Conservation (phyloP, 176 grass and related monocot genomes). For the Cenchrus purpureus region DNA sequence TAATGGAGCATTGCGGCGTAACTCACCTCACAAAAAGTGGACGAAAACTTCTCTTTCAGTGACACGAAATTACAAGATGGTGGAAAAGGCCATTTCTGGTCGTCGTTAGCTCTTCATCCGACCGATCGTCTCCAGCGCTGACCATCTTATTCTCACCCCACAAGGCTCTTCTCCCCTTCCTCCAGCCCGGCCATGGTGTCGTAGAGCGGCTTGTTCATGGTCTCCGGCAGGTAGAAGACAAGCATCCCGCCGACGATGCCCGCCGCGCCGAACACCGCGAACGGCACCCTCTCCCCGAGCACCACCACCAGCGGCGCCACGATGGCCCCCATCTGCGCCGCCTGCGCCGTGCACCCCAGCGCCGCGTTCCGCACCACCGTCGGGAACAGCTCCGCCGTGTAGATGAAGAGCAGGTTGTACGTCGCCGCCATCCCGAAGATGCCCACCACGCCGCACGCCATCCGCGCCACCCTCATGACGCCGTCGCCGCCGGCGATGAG, state of each 20-base stretch:
- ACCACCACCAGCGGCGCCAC: slow-evolving; percentile 80
- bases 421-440: slow-evolving; percentile 87
- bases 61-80: too few species aligned
- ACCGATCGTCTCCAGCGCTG: too few species aligned
- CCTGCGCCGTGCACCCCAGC: slow-evolving; percentile 50
- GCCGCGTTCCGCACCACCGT: slow-evolving; percentile 79
- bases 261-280: slow-evolving; percentile 65
- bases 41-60: background rate
- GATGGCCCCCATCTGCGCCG: slow-evolving; percentile 57
- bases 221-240: slow-evolving; percentile 73
- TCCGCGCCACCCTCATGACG: slow-evolving; percentile 16
- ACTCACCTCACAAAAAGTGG: background rate
- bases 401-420: slow-evolving; percentile 82
- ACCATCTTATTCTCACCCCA: too few species aligned
- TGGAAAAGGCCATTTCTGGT: too few species aligned
- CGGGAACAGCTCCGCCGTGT: slow-evolving; percentile 85
- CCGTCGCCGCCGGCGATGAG: slow-evolving; percentile 18
- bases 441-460: slow-evolving; percentile 73
- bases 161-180: slow-evolving; percentile 50
- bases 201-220: slow-evolving; percentile 75
- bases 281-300: slow-evolving; percentile 61
- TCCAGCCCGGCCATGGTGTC: slow-evolving; percentile 81
- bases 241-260: slow-evolving; percentile 62
- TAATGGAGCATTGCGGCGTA: background rate
- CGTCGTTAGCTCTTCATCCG: too few species aligned